Percentiles rank a stretch among this genome's conserved stretches.
Conservation (phyloP, 2,329 filamentous ascomycete species). For the Botrytis fragariae region DNA sequence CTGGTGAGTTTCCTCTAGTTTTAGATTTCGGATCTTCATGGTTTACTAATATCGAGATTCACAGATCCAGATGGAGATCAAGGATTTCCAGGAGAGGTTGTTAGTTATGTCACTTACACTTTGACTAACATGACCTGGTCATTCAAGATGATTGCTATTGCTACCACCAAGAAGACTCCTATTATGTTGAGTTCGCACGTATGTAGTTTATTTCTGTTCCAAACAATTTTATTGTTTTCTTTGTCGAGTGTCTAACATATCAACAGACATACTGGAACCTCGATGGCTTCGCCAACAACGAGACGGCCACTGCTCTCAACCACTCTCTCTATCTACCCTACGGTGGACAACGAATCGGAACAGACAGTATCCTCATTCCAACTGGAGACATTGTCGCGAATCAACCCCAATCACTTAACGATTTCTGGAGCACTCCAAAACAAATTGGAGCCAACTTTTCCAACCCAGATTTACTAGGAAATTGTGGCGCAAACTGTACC, state of each 20-base stretch:
- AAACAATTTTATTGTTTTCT: not conserved
- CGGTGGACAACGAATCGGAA: conserved; percentile 64
- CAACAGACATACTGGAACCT: conserved; percentile 77
- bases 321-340: conserved; percentile 73
- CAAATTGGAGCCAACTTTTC: conserved; percentile 69
- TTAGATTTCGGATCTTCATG: not conserved
- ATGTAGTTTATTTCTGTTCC: conserved; percentile 13
- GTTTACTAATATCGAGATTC: not conserved
- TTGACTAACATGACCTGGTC: conserved; percentile 66
- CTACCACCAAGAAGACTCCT: conserved; percentile 72
- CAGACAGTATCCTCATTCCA: conserved; percentile 71
- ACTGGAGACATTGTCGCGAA: conserved; percentile 74
- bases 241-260: not conserved
- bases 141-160: conserved; percentile 67
- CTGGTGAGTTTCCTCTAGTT: conserved; percentile 41
- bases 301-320: conserved; percentile 63
- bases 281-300: conserved; percentile 72
- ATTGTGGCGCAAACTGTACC: conserved; percentile 79
- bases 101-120: conserved; percentile 72
- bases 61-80: conserved; percentile 64
- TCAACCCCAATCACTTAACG: conserved; percentile 64
- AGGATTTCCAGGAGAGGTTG: conserved; percentile 76
- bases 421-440: conserved; percentile 82
- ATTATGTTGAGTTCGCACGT: conserved; percentile 73
- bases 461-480: conserved; percentile 60